Base-by-base conservation (phyloP, 768 basidiomycete genomes). In the Lactarius quietus region DNA sequence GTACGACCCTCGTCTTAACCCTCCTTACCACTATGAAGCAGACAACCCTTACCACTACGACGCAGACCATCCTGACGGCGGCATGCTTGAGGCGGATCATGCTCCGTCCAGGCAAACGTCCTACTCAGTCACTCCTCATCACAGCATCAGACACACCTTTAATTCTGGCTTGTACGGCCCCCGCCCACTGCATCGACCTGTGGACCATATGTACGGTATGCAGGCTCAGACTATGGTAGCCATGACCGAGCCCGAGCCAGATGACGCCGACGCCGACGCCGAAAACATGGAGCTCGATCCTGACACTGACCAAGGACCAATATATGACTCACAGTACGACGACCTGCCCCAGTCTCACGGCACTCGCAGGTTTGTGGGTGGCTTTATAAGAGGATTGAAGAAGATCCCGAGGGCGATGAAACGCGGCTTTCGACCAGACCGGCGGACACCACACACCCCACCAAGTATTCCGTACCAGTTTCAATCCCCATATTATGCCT, bases 361-460 rank as follows among this genome's bases (percentile, higher is more conserved):
- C 26, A 63, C 29, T 36, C 51, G 48, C 38, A 61, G 64, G 48
- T 70, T 70, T 43, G 67, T 70, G 5, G 69, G 69, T 6, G 69
- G 69, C 15, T 70, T 70, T 33, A 59, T 68, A 2, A 51, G 58
- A 12, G 28, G 59, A 1, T 51, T 70, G 64, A 65, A 36, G 55
- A 68, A 54, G 53, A 43, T 70, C 15, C 69, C 69, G 15, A 57
- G 29, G 35, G 67, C 41, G 10, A 33, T 70, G 58, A 65, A 29
- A 52, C 69, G 69, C n/a, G 59, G 61, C 4, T 66, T 70, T 35
- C 8, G 35, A 33, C 29, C 59, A 23, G 61, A 66, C 20, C 56
- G 39, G 12, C 61, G 58, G 29, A 62, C 39, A 18, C 18, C 48
- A 20, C 43, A 39, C 9, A 61, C 61, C 9, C 51, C 67, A 54